A percentile compares a stretch with the other conserved stretches of the same genome.
These are phyloP conservation scores for Microcyclosporella mali DNA, from an alignment of 2,329 filamentous ascomycete species.

Conservation along the genomic window DNA sequence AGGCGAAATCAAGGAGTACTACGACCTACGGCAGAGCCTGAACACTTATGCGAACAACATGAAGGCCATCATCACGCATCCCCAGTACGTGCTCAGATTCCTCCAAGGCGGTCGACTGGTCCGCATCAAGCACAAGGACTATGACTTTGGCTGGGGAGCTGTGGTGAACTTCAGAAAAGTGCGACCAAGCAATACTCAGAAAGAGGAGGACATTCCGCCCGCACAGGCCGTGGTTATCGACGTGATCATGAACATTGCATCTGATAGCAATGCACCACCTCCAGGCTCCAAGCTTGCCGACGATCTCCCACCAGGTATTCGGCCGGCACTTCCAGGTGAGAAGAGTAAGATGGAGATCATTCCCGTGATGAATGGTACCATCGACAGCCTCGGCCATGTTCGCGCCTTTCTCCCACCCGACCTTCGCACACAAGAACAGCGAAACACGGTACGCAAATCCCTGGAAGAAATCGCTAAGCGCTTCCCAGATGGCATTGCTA, in stretches of 20 bases:
- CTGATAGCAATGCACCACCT: constrained; percentile 45
- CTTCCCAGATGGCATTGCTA: constrained; percentile 85
- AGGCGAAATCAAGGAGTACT: constrained; percentile 85
- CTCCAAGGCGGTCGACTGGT: constrained; percentile 83
- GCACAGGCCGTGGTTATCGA: constrained; percentile 80
- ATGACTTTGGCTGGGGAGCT: constrained; percentile 92
- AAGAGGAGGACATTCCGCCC: constrained; percentile 60
- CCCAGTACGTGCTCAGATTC: constrained; percentile 76
- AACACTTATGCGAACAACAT: constrained; percentile 81
- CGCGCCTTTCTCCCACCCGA: constrained; percentile 78
- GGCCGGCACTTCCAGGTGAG: constrained; percentile 56
- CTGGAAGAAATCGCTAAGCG: constrained; percentile 75
- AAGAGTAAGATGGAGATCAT: constrained; percentile 72
- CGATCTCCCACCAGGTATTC: constrained; percentile 59
- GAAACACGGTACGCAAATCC: constrained; percentile 60
- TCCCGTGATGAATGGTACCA: constrained; percentile 76
- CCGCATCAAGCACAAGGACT: constrained; percentile 69
- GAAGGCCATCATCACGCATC: constrained; percentile 84
- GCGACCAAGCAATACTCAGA: constrained; percentile 54
- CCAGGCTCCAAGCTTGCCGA: constrained; percentile 24
- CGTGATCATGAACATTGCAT: constrained; percentile 63
- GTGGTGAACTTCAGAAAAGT: constrained; percentile 68
- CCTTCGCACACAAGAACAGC: constrained; percentile 60
- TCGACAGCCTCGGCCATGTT: constrained; percentile 78
- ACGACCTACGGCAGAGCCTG: constrained; percentile 78